Conservation (phyloP, 306 rosid genomes). For the Sophora flavescens region DNA sequence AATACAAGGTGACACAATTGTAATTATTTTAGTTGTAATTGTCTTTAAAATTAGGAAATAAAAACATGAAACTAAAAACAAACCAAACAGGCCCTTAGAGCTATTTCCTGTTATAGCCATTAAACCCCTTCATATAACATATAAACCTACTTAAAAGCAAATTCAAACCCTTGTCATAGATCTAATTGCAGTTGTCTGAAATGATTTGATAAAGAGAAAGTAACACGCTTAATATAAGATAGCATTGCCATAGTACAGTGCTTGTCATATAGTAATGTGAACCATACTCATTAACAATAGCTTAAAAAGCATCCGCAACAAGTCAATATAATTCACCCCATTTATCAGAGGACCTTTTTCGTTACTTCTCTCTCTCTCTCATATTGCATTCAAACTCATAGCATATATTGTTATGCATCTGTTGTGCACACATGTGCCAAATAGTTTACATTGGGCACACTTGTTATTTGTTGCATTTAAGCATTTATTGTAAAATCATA, state of each 20-base stretch:
- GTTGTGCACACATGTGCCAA: not conserved
- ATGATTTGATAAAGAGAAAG: not conserved
- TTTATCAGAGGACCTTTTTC: not conserved
- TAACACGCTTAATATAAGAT: not conserved
- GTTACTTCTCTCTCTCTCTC: not conserved
- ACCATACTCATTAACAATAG: not conserved
- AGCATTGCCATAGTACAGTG: not conserved
- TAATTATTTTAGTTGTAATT: no score
- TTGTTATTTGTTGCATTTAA: conserved; percentile 15
- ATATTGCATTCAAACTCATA: conserved; percentile 17
- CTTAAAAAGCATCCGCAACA: not conserved
- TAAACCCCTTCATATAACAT: not conserved
- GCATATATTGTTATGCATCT: not conserved
- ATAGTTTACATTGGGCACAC: not conserved
- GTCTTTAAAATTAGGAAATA: no score
- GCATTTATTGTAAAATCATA: conserved; percentile 33
- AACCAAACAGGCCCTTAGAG: no score
- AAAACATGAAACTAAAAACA: no score
- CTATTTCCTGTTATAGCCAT: conserved; percentile 13
- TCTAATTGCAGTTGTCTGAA: not conserved
- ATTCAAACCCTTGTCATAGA: not conserved
- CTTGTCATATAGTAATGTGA: not conserved
- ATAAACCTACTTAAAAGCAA: not conserved
- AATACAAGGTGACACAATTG: no score
- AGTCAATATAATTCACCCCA: not conserved